phyloP scores from a whole-genome alignment of 2,329 filamentous ascomycete species.

The Aspergillus eucalypticola region DNA sequence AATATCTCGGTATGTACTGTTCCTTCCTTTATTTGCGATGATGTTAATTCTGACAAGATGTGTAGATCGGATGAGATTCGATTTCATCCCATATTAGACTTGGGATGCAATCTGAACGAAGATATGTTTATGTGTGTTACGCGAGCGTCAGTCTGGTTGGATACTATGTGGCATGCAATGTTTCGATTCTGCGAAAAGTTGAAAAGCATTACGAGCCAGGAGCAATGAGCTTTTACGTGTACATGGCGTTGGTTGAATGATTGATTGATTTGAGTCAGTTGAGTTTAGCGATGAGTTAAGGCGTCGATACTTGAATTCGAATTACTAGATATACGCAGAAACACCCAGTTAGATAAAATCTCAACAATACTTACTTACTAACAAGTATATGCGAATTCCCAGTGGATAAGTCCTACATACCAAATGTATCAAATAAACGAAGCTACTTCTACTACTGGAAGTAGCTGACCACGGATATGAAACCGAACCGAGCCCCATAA shows the following conservation, averaged over 20 bases:
- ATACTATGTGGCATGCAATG: background rate
- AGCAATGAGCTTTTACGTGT: background rate
- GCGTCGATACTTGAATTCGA: background rate
- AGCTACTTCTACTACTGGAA: too few species aligned
- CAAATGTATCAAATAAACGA: too few species aligned
- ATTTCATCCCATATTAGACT: conserved; percentile 19
- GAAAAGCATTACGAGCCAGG: background rate
- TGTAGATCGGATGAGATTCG: conserved; percentile 36
- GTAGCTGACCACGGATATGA: too few species aligned
- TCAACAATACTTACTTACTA: too few species aligned
- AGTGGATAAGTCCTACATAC: too few species aligned
- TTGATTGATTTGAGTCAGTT: background rate
- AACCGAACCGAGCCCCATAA: too few species aligned
- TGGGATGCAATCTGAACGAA: background rate
- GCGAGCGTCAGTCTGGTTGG: background rate
- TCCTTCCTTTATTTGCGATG: background rate
- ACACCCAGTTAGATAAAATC: too few species aligned
- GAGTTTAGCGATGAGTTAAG: background rate
- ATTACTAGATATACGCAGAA: background rate
- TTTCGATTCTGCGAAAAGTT: background rate
- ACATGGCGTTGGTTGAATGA: background rate
- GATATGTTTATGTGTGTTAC: background rate
- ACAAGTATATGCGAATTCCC: too few species aligned
- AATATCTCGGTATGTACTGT: conserved; percentile 37
- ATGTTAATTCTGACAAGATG: background rate